phyloP scores from a whole-genome alignment of 2,329 filamentous ascomycete genomes.

The Huntiella omanensis region DNA sequence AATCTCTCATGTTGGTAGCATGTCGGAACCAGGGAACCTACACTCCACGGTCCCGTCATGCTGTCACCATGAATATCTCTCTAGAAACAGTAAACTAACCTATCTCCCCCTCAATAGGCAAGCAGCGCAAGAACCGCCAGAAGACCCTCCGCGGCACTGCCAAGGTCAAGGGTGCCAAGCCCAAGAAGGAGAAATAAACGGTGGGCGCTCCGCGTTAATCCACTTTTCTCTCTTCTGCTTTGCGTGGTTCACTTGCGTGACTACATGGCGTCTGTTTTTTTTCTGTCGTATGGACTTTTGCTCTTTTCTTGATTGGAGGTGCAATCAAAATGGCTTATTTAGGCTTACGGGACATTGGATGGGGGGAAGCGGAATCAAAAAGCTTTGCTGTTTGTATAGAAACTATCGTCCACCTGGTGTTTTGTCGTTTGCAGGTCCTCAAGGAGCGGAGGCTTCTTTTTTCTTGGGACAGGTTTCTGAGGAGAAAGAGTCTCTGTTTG shows the following conservation, averaged over 20 bases:
- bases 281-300: background rate
- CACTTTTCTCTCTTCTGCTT: conserved; percentile 2
- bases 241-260: conserved; percentile 3
- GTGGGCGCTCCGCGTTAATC: conserved; percentile 9
- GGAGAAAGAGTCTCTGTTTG: background rate
- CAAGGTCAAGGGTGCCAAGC: conserved; percentile 90
- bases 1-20: background rate
- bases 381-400: background rate
- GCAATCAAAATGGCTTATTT: background rate
- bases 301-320: background rate
- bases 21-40: background rate
- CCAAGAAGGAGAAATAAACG: conserved; percentile 84
- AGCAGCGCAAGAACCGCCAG: conserved; percentile 99
- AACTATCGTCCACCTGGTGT: background rate
- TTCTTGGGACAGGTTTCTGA: background rate
- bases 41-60: background rate
- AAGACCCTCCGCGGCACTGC: conserved; percentile 97
- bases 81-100: conserved; percentile 1
- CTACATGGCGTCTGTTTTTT: background rate
- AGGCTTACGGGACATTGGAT: background rate
- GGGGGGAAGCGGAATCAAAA: background rate
- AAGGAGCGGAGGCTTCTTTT: no score
- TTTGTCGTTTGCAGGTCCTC: background rate
- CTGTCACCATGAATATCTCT: background rate
- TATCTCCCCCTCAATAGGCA: conserved; percentile 44